These are phyloP conservation scores for Vicia sativa DNA, from an alignment of 306 rosid species.

Conservation along the genomic window DNA sequence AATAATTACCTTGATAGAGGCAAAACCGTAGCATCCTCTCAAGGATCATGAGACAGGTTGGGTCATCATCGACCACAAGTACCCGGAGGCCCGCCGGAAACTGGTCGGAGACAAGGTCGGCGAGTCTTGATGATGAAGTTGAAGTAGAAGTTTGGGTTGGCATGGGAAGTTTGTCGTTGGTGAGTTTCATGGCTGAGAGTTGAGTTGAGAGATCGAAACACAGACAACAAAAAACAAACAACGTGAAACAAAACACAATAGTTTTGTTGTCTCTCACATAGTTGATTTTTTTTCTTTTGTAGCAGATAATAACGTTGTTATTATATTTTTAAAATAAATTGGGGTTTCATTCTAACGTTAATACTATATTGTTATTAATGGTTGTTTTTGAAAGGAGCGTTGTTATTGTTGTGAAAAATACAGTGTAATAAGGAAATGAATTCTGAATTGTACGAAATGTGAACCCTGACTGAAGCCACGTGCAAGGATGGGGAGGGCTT, in stretches of 20 bases:
- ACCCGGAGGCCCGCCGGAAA: slow-evolving; percentile 95
- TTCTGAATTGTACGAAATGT: neutral
- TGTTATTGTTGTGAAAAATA: too few relatives aligned
- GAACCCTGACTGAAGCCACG: neutral
- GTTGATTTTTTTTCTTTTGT: slow-evolving; percentile 18
- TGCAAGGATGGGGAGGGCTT: slow-evolving; percentile 18
- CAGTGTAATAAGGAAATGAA: too few relatives aligned
- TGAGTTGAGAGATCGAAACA: slow-evolving; percentile 43
- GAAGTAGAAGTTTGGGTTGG: slow-evolving; percentile 65
- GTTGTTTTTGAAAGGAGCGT: too few relatives aligned
- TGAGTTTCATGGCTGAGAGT: slow-evolving; percentile 55
- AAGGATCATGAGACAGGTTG: slow-evolving; percentile 91
- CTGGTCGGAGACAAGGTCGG: slow-evolving; percentile 54
- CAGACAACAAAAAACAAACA: slow-evolving; percentile 10
- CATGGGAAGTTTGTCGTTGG: slow-evolving; percentile 56
- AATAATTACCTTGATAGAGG: slow-evolving; percentile 71
- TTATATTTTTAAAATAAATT: too few relatives aligned
- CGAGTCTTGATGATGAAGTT: slow-evolving; percentile 49
- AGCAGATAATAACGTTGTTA: neutral
- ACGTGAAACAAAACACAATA: slow-evolving; percentile 8
- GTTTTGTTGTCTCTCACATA: slow-evolving; percentile 30
- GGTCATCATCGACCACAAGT: slow-evolving; percentile 93
- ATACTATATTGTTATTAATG: too few relatives aligned
- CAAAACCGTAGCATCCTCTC: slow-evolving; percentile 91
- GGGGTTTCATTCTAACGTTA: too few relatives aligned